Base-by-base conservation (phyloP, 1,139 yeast species). In the Pichia sp. region DNA sequence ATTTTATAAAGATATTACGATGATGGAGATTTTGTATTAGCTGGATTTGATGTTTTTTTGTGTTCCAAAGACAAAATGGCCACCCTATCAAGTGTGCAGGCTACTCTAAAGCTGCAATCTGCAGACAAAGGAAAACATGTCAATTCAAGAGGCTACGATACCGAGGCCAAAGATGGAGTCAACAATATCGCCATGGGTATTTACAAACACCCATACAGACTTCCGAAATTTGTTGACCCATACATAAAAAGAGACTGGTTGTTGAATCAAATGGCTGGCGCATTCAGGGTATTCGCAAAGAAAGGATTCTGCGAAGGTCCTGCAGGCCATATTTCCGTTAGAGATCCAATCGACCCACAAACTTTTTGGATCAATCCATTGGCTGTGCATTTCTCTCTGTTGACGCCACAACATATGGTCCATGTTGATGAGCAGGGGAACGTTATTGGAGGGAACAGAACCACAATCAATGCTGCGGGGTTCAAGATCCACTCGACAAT, bases 281-380 rank as follows among this genome's bases (percentile, higher is more conserved):
- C 92, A 0, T 88, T 87, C 72, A 76, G 95, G 57, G 81, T 85
- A 1, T 86, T 87, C 69, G 88, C 88, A 6, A 77, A 92, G 61
- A 80, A 79, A 61, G 89, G 88, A 11, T 87, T 74, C 68, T 75
- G 83, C n/a, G 89, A 85, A 68, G 95, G 95, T 11, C 69, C 82
- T 23, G 90, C 95, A 0, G 95, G 95, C 34, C 95, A 87, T 66
- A 86, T 87, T 53, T 84, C 92, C 2, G 77, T 87, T 13, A 77
- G 92, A 60, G 95, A 87, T 64, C 95, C 95, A 3, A 81, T 85
- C 45, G 80, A 83, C 59, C 82, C 85, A 29, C 69, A 76, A 44
- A 84, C 90, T 3, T 87, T 87, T 67, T 87, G 95, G 93, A 85
- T 86, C 67, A 86, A 86, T 67, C 93, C 93, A 2, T 70, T 87